Evolutionary conservation across 2,329 filamentous ascomycete species (phyloP).

Genomic region (Colletotrichum navitas): DNA sequence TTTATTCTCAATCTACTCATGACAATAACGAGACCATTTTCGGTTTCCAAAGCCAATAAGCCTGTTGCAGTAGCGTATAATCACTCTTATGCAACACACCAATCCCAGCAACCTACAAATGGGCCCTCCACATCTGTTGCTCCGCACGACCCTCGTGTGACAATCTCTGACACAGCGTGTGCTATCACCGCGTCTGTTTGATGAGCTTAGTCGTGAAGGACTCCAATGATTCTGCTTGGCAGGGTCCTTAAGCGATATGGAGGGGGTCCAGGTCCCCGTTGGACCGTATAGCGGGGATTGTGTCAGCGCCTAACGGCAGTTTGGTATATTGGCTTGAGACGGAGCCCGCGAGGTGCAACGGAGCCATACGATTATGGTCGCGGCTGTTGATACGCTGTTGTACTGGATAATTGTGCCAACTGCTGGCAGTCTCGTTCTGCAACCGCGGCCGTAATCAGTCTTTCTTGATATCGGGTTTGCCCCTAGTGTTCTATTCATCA

Average conservation of each 20-base stretch:
- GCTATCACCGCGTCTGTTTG: background rate
- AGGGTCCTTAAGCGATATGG: slow-evolving; percentile 54
- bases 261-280: slow-evolving; percentile 53
- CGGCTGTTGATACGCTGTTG: slow-evolving; percentile 5
- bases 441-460: background rate
- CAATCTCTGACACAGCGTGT: background rate
- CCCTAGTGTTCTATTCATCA: slow-evolving; percentile 42
- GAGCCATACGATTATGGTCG: slow-evolving; percentile 40
- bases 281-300: slow-evolving; percentile 49
- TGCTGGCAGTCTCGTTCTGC: background rate
- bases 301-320: slow-evolving; percentile 53
- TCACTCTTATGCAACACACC: background rate
- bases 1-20: slow-evolving; percentile 44
- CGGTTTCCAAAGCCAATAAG: slow-evolving; percentile 44
- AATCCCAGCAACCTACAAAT: background rate
- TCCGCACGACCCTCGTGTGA: background rate
- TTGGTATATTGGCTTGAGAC: slow-evolving; percentile 44
- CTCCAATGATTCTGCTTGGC: slow-evolving; percentile 51
- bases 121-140: fast-evolving
- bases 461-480: slow-evolving; percentile 44
- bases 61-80: slow-evolving; percentile 46
- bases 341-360: slow-evolving; percentile 46
- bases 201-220: slow-evolving; percentile 44
- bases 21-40: slow-evolving; percentile 48
- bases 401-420: slow-evolving; percentile 43